Conservation (phyloP, 192 early-diverging fungal species). For the Gaertneriomyces sp. region DNA sequence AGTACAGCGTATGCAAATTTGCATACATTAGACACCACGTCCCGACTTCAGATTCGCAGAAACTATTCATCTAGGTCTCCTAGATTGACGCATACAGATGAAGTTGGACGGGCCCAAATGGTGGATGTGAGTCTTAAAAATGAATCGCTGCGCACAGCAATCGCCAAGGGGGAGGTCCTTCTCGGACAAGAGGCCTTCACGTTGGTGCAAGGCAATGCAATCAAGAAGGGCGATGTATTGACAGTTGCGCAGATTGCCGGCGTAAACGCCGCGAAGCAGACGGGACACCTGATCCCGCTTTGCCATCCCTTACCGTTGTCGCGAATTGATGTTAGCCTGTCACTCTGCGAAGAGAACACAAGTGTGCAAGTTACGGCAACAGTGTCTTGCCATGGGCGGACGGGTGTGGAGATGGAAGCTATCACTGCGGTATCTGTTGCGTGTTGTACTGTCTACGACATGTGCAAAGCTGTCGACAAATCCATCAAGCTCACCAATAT, state of each 20-base stretch:
- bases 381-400: constrained; percentile 75
- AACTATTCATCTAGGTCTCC: constrained; percentile 18
- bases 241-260: constrained; percentile 85
- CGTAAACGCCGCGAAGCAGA: constrained; percentile 86
- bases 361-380: constrained; percentile 64
- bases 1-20: no score
- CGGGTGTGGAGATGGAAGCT: constrained; percentile 68
- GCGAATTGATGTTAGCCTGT: constrained; percentile 66
- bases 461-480: constrained; percentile 89
- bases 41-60: background rate
- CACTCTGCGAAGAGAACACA: constrained; percentile 38
- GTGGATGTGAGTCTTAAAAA: constrained; percentile 78
- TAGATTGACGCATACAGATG: constrained; percentile 73
- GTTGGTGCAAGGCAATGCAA: constrained; percentile 58
- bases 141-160: constrained; percentile 66
- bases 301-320: constrained; percentile 78
- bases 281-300: constrained; percentile 76
- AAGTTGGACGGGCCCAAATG: constrained; percentile 77
- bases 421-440: constrained; percentile 67
- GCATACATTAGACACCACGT: no score
- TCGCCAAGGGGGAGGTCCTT: constrained; percentile 68
- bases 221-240: constrained; percentile 87
- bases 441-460: constrained; percentile 86
- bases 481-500: constrained; percentile 75
- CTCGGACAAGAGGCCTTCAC: constrained; percentile 63